Base-by-base conservation (phyloP, 2,329 filamentous ascomycete genomes). In the Pestalotiopsis sp. region DNA sequence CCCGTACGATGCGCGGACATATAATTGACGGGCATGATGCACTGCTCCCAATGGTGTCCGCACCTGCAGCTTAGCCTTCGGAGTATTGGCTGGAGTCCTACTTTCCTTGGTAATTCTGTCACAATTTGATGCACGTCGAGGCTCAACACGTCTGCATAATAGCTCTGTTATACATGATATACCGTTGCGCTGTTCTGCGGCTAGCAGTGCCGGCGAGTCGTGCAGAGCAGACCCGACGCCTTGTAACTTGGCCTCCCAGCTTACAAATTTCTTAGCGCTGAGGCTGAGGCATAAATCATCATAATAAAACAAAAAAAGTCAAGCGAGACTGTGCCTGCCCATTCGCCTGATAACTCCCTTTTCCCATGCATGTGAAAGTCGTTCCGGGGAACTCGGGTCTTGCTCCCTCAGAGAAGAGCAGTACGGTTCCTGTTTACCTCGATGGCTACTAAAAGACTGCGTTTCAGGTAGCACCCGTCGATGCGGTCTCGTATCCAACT, bases 111-210 rank as follows among this genome's bases (percentile, higher is more conserved):
- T 31, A 23, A 27, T 31, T 45, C 52, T 65, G 63, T 57, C 63
- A 57, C 63, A 65, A 38, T 17, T 31, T 23, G 20, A 65, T 65
- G 63, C 63, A 65, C 49, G 41, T 57, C 49, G 63, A 56, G 14
- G 63, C 45, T 65, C 63, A 65, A 52, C 17, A 57, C 36, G 23
- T n/a, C 31, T 57, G 14, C 49, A 65, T 65, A 65, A 57, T 57
- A 25, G 63, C 63, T 65, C 20, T 65, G 25, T 65, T 65, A 65
- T 65, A 65, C 63, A 65, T 56, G 45, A 65, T 56, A 57, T 58
- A 45, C 45, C 40, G 63, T 31, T 36, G 12, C 63, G 63, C 25
- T 65, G 31, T 12, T 45, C 45, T 59, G 31, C 63, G 63, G 63
- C 25, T 25, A 38, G 49, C 63, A 65, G 63, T 65, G 63, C 63